Percentiles rank a stretch among this genome's conserved stretches.
phyloP scores from a whole-genome alignment of 495 filamentous ascomycete genomes.

The Pyrenula aspistea region DNA sequence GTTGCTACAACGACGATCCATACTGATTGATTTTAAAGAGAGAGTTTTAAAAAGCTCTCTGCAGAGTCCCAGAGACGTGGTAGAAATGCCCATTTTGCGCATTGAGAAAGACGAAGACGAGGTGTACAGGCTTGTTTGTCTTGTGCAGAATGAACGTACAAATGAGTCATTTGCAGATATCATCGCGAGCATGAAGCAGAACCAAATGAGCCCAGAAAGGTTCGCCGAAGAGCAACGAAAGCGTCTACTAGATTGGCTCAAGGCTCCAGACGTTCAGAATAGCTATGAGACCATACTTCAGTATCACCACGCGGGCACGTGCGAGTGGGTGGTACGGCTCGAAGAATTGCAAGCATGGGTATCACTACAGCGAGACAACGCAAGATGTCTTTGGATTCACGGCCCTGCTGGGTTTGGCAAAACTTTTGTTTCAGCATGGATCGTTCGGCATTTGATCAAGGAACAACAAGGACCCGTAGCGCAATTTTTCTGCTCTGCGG shows the following conservation, averaged over 20 bases:
- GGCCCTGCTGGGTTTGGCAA: slow-evolving; percentile 14
- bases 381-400: slow-evolving; percentile 9
- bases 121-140: slow-evolving; percentile 3
- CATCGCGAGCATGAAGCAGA: slow-evolving; percentile 1
- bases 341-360: slow-evolving; percentile 6
- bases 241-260: slow-evolving; percentile 2
- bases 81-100: not conserved
- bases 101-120: not conserved
- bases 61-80: not conserved
- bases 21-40: not conserved
- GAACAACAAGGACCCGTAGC: slow-evolving; percentile 3
- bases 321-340: slow-evolving; percentile 7
- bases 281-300: not conserved
- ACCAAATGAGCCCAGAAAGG: not conserved
- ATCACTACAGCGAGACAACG: slow-evolving; percentile 1
- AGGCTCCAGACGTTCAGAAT: not conserved
- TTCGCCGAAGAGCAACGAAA: slow-evolving; percentile 1
- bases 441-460: slow-evolving; percentile 9
- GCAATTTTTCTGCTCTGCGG: slow-evolving; percentile 15
- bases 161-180: not conserved
- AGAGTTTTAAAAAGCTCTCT: not conserved
- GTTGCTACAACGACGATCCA: not conserved
- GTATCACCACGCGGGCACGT: slow-evolving; percentile 5
- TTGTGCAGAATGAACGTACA: slow-evolving; percentile 5
- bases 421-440: slow-evolving; percentile 14